Evolutionary conservation across 2,329 filamentous ascomycete species (phyloP).

Genomic region (Trichoderma sp.): DNA sequence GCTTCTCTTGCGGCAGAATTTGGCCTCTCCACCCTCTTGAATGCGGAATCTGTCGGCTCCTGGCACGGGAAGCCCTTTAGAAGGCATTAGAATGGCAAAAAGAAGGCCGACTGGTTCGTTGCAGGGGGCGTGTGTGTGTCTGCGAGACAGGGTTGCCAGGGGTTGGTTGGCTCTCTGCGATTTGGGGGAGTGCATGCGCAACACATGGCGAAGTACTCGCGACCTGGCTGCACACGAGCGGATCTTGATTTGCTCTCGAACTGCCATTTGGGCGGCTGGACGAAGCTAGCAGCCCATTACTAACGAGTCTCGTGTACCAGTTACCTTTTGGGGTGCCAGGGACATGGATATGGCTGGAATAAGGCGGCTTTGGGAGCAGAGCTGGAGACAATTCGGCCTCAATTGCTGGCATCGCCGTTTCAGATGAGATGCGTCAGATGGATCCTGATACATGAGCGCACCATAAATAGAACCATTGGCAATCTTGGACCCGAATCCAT

Average conservation of each 20-base stretch:
- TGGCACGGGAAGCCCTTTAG: slow-evolving; percentile 6
- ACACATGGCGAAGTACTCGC: slow-evolving; percentile 32
- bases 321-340: background rate
- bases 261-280: background rate
- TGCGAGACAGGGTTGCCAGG: background rate
- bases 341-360: background rate
- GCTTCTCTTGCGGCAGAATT: background rate
- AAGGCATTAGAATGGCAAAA: slow-evolving; percentile 1
- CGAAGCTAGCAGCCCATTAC: background rate
- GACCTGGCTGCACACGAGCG: slow-evolving; percentile 19
- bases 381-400: background rate
- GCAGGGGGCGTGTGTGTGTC: background rate
- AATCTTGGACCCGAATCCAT: background rate
- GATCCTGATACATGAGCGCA: background rate
- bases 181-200: slow-evolving; percentile 20
- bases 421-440: slow-evolving; percentile 16
- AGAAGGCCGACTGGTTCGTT: background rate
- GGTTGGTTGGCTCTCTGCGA: background rate
- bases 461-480: background rate
- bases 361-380: background rate
- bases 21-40: background rate
- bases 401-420: slow-evolving; percentile 7
- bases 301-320: background rate
- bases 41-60: background rate
- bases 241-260: background rate